Evolutionary conservation across 2,329 filamentous ascomycete species (phyloP).

Genomic region (Dactylonectria estremocensis): DNA sequence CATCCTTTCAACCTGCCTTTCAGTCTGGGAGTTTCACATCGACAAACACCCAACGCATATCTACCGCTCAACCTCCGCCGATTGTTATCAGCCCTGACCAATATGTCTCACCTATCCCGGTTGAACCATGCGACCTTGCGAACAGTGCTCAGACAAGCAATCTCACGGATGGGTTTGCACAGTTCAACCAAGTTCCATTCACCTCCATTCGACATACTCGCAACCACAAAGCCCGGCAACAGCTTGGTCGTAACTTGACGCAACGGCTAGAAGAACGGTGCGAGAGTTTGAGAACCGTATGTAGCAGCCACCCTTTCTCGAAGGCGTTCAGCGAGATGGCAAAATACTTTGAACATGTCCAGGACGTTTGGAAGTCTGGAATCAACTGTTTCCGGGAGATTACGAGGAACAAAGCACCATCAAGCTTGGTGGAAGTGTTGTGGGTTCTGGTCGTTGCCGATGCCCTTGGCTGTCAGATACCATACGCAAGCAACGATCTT

Average conservation of each 20-base stretch:
- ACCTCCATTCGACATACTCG: conserved; percentile 30
- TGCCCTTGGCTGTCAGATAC: conserved; percentile 34
- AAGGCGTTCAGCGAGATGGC: conserved; percentile 21
- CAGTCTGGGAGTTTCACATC: conserved; percentile 10
- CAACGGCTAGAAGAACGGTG: conserved; percentile 31
- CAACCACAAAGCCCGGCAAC: conserved; percentile 23
- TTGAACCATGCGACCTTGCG: conserved; percentile 1
- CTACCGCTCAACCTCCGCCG: neutral
- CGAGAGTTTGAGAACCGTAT: conserved; percentile 21
- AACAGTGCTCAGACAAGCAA: neutral
- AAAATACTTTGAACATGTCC: conserved; percentile 18
- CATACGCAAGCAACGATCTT: conserved; percentile 16
- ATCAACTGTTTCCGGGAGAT: conserved; percentile 36
- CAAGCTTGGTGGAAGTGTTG: conserved; percentile 31
- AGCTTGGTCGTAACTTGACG: conserved; percentile 29
- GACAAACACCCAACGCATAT: conserved; percentile 3
- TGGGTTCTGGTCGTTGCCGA: conserved; percentile 41
- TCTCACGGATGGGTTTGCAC: neutral
- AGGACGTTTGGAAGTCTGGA: conserved; percentile 31
- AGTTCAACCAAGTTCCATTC: neutral
- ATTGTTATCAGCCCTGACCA: neutral
- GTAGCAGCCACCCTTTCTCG: conserved; percentile 2
- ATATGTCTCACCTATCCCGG: neutral
- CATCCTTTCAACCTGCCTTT: conserved; percentile 5
- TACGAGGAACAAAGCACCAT: conserved; percentile 33